Evolutionary conservation across 2,329 filamentous ascomycete genomes (phyloP).

Genomic region (Xylariaceae sp.): DNA sequence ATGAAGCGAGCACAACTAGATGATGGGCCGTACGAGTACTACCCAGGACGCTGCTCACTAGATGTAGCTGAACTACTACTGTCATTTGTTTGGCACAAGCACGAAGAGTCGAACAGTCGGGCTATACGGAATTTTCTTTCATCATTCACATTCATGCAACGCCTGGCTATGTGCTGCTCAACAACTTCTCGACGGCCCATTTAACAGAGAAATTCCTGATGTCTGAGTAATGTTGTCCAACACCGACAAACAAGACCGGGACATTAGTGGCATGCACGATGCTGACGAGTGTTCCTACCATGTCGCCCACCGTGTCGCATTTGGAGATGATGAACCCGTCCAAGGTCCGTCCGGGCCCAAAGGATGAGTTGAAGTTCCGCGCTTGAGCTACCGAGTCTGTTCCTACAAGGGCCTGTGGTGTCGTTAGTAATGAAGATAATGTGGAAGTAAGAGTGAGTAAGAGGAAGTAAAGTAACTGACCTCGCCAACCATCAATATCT

Average conservation of each 20-base stretch:
- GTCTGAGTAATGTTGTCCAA: conserved; percentile 66
- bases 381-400: conserved; percentile 95
- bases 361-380: conserved; percentile 90
- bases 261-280: conserved; percentile 97
- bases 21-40: too few species aligned
- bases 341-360: conserved; percentile 73
- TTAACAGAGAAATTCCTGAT: conserved; percentile 65
- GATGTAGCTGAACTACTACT: too few species aligned
- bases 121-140: too few species aligned
- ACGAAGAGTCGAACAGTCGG: too few species aligned
- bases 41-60: too few species aligned
- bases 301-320: conserved; percentile 98
- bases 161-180: conserved; percentile 44
- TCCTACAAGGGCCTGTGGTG: conserved; percentile 71
- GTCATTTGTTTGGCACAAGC: too few species aligned
- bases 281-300: conserved; percentile 92
- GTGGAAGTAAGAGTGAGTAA: conserved; percentile 10
- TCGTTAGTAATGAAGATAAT: background rate
- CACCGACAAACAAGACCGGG: conserved; percentile 85
- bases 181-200: conserved; percentile 64
- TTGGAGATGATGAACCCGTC: conserved; percentile 99
- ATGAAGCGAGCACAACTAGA: too few species aligned
- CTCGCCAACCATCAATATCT: conserved; percentile 95
- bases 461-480: conserved; percentile 20
- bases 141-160: too few species aligned